Conservation (phyloP, 2,329 filamentous ascomycete species). For the Colletotrichum trifolii region DNA sequence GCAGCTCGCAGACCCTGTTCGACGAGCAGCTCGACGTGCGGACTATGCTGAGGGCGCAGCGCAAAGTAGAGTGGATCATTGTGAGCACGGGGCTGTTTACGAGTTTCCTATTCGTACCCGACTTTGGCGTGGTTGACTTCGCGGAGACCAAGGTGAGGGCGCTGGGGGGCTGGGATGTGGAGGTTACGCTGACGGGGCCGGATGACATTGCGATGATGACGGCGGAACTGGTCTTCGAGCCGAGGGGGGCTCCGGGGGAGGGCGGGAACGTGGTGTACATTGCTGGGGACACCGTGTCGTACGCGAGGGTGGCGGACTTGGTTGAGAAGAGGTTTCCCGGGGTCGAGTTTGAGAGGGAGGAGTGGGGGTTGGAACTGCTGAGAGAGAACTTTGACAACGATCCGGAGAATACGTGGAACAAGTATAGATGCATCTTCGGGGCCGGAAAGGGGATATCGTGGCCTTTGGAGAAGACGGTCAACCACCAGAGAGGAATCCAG, state of each 20-base stretch:
- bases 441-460: slow-evolving; percentile 69
- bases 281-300: slow-evolving; percentile 72
- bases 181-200: slow-evolving; percentile 71
- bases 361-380: slow-evolving; percentile 60
- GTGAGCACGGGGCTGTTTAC: slow-evolving; percentile 78
- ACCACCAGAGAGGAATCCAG: slow-evolving; percentile 58
- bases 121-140: slow-evolving; percentile 72
- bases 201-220: slow-evolving; percentile 72
- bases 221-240: slow-evolving; percentile 64
- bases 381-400: slow-evolving; percentile 57
- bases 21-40: slow-evolving; percentile 74
- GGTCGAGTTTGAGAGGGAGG: slow-evolving; percentile 56
- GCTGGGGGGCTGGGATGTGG: slow-evolving; percentile 70
- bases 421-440: slow-evolving; percentile 72
- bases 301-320: slow-evolving; percentile 62
- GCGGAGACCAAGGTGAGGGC: slow-evolving; percentile 56
- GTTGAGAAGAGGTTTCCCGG: slow-evolving; percentile 56
- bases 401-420: slow-evolving; percentile 61
- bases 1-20: slow-evolving; percentile 72
- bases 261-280: slow-evolving; percentile 59
- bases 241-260: slow-evolving; percentile 47
- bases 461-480: slow-evolving; percentile 65
- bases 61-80: slow-evolving; percentile 67
- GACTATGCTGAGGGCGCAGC: slow-evolving; percentile 59
- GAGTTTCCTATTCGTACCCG: slow-evolving; percentile 73